phyloP scores from a whole-genome alignment of 805 yeast genomes.

The Sugiyamaella americana region DNA sequence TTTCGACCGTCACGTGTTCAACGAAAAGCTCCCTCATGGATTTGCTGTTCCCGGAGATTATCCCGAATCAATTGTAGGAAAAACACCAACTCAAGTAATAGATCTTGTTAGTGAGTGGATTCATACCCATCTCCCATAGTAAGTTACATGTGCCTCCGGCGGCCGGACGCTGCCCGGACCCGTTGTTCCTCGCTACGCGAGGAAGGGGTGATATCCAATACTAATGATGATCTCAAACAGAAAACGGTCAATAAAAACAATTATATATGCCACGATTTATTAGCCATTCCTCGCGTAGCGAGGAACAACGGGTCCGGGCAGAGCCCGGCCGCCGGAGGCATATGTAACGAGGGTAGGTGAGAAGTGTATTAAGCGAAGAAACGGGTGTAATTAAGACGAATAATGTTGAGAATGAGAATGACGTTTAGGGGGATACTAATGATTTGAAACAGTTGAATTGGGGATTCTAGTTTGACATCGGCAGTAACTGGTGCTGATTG shows the following conservation, averaged over 20 bases:
- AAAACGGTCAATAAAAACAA: no score
- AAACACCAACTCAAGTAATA: constrained; percentile 28
- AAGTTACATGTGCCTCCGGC: no score
- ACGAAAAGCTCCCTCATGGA: constrained; percentile 37
- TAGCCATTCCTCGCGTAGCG: no score
- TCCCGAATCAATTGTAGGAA: constrained; percentile 29
- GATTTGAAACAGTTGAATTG: constrained; percentile 29
- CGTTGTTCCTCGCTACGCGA: no score
- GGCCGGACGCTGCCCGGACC: no score
- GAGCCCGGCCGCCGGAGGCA: no score
- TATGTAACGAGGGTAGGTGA: no score
- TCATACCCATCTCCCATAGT: background rate
- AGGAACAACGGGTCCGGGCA: no score
- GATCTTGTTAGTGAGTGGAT: constrained; percentile 8
- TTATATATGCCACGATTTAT: no score
- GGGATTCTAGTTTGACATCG: constrained; percentile 22
- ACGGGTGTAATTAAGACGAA: background rate
- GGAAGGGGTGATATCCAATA: no score
- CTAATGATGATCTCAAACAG: no score
- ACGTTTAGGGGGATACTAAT: constrained; percentile 31
- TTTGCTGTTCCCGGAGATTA: constrained; percentile 40
- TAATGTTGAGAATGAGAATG: constrained; percentile 15
- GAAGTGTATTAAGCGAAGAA: constrained; percentile 8
- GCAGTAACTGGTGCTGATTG: constrained; percentile 2
- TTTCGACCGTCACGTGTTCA: constrained; percentile 17